Evolutionary conservation across 169 alveolate species (phyloP).

Genomic region (Plasmodium inui): DNA sequence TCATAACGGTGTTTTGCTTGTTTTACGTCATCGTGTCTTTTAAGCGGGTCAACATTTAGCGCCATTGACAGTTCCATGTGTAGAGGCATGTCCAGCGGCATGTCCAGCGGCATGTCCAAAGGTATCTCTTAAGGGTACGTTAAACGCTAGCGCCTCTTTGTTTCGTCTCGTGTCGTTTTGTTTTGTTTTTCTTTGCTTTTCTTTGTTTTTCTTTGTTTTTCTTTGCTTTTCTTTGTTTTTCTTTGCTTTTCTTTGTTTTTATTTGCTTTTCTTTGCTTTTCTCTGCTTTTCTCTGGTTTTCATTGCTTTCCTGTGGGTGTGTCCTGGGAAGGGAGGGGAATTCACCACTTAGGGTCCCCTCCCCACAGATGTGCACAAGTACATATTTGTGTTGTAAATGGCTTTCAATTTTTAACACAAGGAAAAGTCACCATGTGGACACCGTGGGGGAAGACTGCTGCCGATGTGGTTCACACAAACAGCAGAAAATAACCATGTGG

Average conservation of each 20-base stretch:
- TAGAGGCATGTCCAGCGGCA: not conserved
- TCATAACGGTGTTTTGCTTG: slow-evolving; percentile 72
- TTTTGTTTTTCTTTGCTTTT: not conserved
- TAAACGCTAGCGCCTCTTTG: not conserved
- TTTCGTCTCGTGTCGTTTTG: not conserved
- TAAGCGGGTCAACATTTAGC: slow-evolving; percentile 46
- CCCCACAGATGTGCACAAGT: not conserved
- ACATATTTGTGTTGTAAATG: slow-evolving; percentile 2
- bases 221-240: not conserved
- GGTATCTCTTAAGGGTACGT: not conserved
- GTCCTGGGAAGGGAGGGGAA: not conserved
- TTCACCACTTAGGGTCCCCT: not conserved
- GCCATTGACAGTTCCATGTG: not conserved
- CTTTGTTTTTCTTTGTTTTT: no score
- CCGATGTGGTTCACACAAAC: not conserved
- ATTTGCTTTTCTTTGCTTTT: not conserved
- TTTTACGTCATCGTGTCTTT: slow-evolving; percentile 46
- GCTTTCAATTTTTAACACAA: not conserved
- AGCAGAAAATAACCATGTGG: not conserved
- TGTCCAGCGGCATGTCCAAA: not conserved
- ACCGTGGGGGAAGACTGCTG: not conserved
- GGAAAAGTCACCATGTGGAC: not conserved
- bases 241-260: not conserved
- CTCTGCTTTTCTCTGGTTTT: no score
- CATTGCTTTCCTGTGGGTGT: not conserved